These are phyloP conservation scores for Pichia manshurica DNA, from an alignment of 805 yeast genomes.

Conservation along the genomic window DNA sequence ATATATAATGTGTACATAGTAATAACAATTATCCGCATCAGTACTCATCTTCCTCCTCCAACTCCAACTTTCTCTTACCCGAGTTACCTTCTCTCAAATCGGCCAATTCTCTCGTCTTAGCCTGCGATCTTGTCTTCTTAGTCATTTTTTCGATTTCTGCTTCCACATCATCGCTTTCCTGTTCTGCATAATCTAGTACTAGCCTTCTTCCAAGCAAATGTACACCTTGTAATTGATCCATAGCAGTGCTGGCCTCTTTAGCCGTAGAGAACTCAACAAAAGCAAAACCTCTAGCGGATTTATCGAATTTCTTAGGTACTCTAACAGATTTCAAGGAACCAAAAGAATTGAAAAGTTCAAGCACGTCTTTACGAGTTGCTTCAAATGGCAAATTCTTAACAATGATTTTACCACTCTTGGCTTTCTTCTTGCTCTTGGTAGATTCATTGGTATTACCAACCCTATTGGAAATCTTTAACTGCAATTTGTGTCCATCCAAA, in stretches of 20 bases:
- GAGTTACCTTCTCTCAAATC: slow-evolving; percentile 55
- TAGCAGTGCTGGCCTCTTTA: slow-evolving; percentile 90
- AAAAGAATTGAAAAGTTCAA: slow-evolving; percentile 87
- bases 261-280: slow-evolving; percentile 86
- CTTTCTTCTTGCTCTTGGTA: slow-evolving; percentile 26
- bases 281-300: slow-evolving; percentile 94
- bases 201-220: slow-evolving; percentile 93
- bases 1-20: neutral
- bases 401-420: slow-evolving; percentile 68
- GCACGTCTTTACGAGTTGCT: slow-evolving; percentile 87
- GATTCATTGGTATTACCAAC: slow-evolving; percentile 38
- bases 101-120: slow-evolving; percentile 67
- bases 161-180: slow-evolving; percentile 77
- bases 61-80: slow-evolving; percentile 66
- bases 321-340: slow-evolving; percentile 93
- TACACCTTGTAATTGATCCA: slow-evolving; percentile 90
- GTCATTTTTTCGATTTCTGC: slow-evolving; percentile 90
- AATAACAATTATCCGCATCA: neutral
- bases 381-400: slow-evolving; percentile 97
- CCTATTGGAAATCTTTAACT: slow-evolving; percentile 83
- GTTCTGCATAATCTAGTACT: slow-evolving; percentile 88
- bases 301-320: slow-evolving; percentile 94
- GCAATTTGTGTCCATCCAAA: slow-evolving; percentile 85
- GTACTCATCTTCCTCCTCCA: slow-evolving; percentile 43
- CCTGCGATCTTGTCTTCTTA: slow-evolving; percentile 74